Percentiles rank a stretch among this genome's conserved stretches.
These are phyloP conservation scores for Lunasporangiospora selenospora DNA, from an alignment of 192 early-diverging fungal species.

Conservation along the genomic window DNA sequence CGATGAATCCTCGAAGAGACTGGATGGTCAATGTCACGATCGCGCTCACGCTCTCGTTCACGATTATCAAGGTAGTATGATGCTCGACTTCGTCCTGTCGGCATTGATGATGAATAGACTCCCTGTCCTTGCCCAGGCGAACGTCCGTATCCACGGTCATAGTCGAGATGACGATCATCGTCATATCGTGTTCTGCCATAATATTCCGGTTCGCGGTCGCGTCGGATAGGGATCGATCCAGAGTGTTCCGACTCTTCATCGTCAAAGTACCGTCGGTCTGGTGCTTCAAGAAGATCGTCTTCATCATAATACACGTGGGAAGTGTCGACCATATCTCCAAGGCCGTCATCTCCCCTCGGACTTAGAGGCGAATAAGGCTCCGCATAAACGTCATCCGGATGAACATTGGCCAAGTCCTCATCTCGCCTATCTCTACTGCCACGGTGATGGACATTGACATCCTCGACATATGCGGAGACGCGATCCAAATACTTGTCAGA, in stretches of 20 bases:
- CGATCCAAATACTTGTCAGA: no score
- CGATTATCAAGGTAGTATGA: no score
- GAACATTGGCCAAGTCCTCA: not conserved
- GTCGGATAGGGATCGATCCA: conserved; percentile 17
- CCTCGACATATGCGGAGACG: no score
- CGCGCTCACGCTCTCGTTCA: conserved; percentile 20
- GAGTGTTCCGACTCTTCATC: conserved; percentile 44
- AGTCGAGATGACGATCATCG: conserved; percentile 22
- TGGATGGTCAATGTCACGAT: no score
- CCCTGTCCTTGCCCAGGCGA: no score
- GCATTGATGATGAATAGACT: conserved; percentile 38
- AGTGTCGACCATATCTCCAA: no score
- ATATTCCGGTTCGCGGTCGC: conserved; percentile 10
- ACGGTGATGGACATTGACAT: no score
- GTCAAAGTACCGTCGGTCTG: conserved; percentile 17
- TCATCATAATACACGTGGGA: conserved; percentile 28
- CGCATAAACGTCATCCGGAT: conserved; percentile 11
- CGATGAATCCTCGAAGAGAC: no score
- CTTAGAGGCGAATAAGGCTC: conserved; percentile 34
- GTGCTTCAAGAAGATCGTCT: conserved; percentile 4
- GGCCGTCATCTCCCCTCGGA: no score
- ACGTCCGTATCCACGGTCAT: conserved; percentile 24
- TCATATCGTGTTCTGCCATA: conserved; percentile 23
- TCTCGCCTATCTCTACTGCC: no score
- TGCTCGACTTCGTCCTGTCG: no score